Evolutionary conservation across 2,329 filamentous ascomycete species (phyloP).

Genomic region (Aspergillus sergii): DNA sequence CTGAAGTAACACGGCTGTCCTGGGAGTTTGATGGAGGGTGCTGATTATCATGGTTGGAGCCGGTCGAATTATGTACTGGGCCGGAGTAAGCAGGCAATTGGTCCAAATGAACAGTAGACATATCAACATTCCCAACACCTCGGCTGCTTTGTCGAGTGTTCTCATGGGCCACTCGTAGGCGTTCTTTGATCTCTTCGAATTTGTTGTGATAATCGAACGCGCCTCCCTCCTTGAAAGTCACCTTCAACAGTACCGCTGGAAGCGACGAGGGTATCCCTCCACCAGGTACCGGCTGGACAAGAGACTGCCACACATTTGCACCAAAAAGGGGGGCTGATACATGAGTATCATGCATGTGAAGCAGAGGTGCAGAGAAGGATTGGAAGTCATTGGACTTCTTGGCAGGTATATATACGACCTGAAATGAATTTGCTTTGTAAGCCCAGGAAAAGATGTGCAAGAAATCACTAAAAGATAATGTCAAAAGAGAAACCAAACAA

Average conservation of each 20-base stretch:
- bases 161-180: slow-evolving; percentile 78
- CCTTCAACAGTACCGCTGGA: slow-evolving; percentile 74
- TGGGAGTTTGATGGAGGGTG: slow-evolving; percentile 16
- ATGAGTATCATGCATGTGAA: slow-evolving; percentile 84
- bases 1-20: slow-evolving; percentile 26
- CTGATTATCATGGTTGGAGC: slow-evolving; percentile 4
- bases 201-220: slow-evolving; percentile 84
- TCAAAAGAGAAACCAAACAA: slow-evolving; percentile 17
- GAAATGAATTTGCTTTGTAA: slow-evolving; percentile 16
- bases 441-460: not conserved
- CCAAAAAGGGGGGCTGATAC: slow-evolving; percentile 90
- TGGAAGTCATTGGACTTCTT: slow-evolving; percentile 69
- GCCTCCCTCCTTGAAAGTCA: slow-evolving; percentile 94
- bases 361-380: slow-evolving; percentile 85
- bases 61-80: slow-evolving; percentile 40
- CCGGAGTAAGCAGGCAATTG: slow-evolving; percentile 86
- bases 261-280: slow-evolving; percentile 79
- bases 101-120: slow-evolving; percentile 74
- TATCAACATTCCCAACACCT: slow-evolving; percentile 53
- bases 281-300: slow-evolving; percentile 77
- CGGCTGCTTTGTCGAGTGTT: slow-evolving; percentile 41
- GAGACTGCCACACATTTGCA: slow-evolving; percentile 83
- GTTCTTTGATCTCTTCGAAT: slow-evolving; percentile 83
- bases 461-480: not conserved
- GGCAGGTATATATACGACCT: slow-evolving; percentile 87